Evolutionary conservation across 2,329 filamentous ascomycete species (phyloP), one percentile per base, ranked within the genome.

Genomic region (Aureobasidium melanogenum): DNA sequence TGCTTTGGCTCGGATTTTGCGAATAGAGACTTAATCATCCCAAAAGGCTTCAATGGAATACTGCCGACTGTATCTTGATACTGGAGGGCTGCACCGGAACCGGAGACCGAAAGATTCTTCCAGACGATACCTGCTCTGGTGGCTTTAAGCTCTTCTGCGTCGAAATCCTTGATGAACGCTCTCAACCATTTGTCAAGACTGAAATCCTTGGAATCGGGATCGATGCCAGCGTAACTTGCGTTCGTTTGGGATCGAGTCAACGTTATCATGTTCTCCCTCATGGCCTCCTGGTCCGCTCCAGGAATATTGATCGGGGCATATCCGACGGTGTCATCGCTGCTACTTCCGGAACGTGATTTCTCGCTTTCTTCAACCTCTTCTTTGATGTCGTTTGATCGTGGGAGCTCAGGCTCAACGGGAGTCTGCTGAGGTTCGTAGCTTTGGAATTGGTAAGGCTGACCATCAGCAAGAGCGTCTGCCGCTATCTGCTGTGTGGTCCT

Each of bases 51-150:
- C 63, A 81, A 71, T 24, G 88, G 69, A 8, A 84, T 72, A 1
- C 84, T 84, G 2, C 76, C 79, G 3, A 91, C 84, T 2, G 83
- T 89, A 60, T 84, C 77, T 68, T 91, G 88, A 1, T 89, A 75
- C 64, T 89, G 85, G 26, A 91, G 70, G 0, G 85, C 85, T 2
- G 82, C 79, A 0, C 86, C 87, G 0, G 84, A 85, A 0, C 88
- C 88, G 6, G 79, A 85, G 0, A 91, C 84, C 61, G 82, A 82
- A 36, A 90, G 78, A 56, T 88, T 79, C 63, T 83, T 83, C 74
- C 84, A 89, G 0, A 82, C 80, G 7, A 89, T 77, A 3, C 86
- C 85, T 0, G 85, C 81, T 7, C 76, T 75, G 65, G 76, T 80
- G 63, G 75, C 73, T 62, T 77, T 78, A 48, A 86, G 74, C 0